Evolutionary conservation across 768 basidiomycete genomes (phyloP), one percentile per base, ranked within the genome.

Genomic region (Boletus insuetus): DNA sequence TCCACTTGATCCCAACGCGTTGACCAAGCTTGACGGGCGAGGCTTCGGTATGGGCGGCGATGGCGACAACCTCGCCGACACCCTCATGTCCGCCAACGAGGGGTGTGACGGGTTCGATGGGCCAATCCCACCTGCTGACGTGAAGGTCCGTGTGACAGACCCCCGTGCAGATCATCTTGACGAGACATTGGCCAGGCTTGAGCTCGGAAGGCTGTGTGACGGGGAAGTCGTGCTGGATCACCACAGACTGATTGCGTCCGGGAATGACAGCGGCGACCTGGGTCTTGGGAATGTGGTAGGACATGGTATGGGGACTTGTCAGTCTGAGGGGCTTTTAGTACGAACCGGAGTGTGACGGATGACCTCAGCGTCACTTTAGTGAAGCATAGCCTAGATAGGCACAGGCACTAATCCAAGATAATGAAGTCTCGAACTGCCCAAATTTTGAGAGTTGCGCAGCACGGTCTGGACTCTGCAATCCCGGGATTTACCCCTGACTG

Each of bases 101-200:
- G 0, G 87, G 87, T 1, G 76, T 76, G 49, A 76, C 81, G 34
- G 82, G 76, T n/a, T 78, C 70, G 11, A 89, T 54, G 0, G 93
- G 93, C 94, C 94, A 94, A 66, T 94, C 93, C 42, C 81, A 83
- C 38, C 80, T 71, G 37, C 81, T 82, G 26, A 86, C 86, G 63
- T 93, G 91, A 14, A 91, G 78, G 64, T 93, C 91, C 4, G 87
- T 89, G 66, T 92, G 90, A 73, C 91, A 93, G n/a, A 92, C 89
- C 53, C 91, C 91, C 7, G 87, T 85, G 73, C 82, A 86, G 35
- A 79, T 77, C 65, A 93, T 76, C 71, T 88, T 86, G 69, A 93
- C 76, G 59, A 92, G 83, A 65, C 86, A 88, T 71, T 90, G 84
- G 44, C 85, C 85, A 1, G 85, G 85, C 0, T 69, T 72, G 66